Conservation (phyloP, 495 filamentous ascomycete species). For the Penicillium diatomitis region DNA sequence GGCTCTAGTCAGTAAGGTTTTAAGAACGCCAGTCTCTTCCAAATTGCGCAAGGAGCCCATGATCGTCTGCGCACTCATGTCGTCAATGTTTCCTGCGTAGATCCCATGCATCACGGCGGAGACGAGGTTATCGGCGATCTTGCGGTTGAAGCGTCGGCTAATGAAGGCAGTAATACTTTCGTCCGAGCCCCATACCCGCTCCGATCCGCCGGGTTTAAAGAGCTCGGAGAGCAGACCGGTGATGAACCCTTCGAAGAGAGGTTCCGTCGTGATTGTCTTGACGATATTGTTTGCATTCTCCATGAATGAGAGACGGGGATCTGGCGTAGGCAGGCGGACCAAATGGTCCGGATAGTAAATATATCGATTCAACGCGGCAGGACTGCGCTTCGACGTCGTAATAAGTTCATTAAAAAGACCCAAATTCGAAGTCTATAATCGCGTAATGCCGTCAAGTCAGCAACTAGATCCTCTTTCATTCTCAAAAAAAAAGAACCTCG, state of each 20-base stretch:
- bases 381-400: conserved; percentile 38
- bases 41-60: conserved; percentile 43
- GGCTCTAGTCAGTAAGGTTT: conserved; percentile 4
- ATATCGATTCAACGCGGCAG: conserved; percentile 56
- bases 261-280: conserved; percentile 45
- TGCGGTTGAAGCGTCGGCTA: conserved; percentile 41
- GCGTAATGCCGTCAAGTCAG: neutral
- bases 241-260: conserved; percentile 48
- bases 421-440: conserved; percentile 51
- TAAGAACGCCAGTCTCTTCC: conserved; percentile 34
- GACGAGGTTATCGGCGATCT: conserved; percentile 62
- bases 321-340: conserved; percentile 53
- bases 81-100: conserved; percentile 83
- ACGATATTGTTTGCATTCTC: conserved; percentile 16
- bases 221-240: conserved; percentile 33
- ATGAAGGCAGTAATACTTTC: conserved; percentile 69
- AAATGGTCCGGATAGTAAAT: conserved; percentile 91
- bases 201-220: conserved; percentile 15
- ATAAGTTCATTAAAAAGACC: conserved; percentile 54
- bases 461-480: too few relatives aligned
- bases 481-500: too few relatives aligned
- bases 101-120: conserved; percentile 84
- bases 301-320: conserved; percentile 13
- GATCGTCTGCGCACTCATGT: conserved; percentile 61
- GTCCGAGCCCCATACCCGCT: conserved; percentile 35